Conservation (phyloP, 208 protist genomes). For the Trypanosoma scelopori region DNA sequence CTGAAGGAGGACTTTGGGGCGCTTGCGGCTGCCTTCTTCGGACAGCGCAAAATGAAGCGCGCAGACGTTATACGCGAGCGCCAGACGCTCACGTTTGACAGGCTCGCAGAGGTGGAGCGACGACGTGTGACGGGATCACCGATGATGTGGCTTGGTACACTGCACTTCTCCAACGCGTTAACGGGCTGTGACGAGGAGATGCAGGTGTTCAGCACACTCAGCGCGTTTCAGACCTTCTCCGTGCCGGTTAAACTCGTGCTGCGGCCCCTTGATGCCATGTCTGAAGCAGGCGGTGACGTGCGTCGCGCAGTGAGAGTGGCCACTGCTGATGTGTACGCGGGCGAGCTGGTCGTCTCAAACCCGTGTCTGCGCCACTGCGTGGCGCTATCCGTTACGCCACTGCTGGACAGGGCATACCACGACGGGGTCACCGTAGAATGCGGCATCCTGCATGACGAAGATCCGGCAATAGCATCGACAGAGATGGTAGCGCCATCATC, state of each 20-base stretch:
- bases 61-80: constrained; percentile 21
- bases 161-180: constrained; percentile 60
- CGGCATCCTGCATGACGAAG: constrained; percentile 12
- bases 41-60: constrained; percentile 34
- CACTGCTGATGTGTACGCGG: constrained; percentile 40
- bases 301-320: constrained; percentile 27
- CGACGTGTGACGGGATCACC: constrained; percentile 45
- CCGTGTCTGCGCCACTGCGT: constrained; percentile 30
- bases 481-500: background rate
- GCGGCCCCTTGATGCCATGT: background rate
- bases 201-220: constrained; percentile 68
- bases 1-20: constrained; percentile 44
- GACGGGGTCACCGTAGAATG: constrained; percentile 6
- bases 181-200: constrained; percentile 70
- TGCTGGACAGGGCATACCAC: constrained; percentile 12
- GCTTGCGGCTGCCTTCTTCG: constrained; percentile 60
- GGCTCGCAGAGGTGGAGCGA: constrained; percentile 49
- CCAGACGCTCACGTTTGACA: constrained; percentile 47
- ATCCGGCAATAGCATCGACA: background rate
- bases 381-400: constrained; percentile 21
- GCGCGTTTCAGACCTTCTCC: constrained; percentile 71
- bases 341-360: constrained; percentile 56
- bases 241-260: constrained; percentile 36
- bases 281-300: constrained; percentile 4
- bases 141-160: constrained; percentile 77